Conservation (phyloP, 768 basidiomycete species). For the Lanmaoa rubissima region DNA sequence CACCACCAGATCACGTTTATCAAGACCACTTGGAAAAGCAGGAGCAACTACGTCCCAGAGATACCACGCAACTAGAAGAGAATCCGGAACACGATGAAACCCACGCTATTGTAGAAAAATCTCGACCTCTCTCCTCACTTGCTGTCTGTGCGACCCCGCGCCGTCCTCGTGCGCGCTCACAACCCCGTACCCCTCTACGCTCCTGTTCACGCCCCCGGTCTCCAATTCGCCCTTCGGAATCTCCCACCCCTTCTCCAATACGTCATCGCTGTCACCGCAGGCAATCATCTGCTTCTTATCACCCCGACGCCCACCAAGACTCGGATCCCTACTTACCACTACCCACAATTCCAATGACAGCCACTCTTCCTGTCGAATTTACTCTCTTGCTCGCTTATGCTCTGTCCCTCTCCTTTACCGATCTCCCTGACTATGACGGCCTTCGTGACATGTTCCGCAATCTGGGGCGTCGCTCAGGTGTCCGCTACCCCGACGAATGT, state of each 20-base stretch:
- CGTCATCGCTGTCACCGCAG: conserved; percentile 17
- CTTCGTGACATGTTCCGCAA: conserved; percentile 70
- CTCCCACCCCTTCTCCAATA: conserved; percentile 20
- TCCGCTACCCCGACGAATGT: conserved; percentile 36
- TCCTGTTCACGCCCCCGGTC: conserved; percentile 10
- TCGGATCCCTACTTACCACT: conserved; percentile 7
- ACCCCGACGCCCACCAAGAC: conserved; percentile 15
- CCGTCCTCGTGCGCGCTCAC: conserved; percentile 16
- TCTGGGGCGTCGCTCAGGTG: conserved; percentile 51
- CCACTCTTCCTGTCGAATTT: conserved; percentile 78
- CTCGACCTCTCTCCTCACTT: conserved; percentile 11
- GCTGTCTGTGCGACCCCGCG: conserved; percentile 7
- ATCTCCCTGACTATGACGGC: conserved; percentile 86
- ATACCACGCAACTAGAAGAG: conserved; percentile 13
- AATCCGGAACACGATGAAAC: conserved; percentile 6
- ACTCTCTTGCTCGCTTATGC: conserved; percentile 77
- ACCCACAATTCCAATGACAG: conserved; percentile 55
- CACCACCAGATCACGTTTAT: conserved; percentile 13
- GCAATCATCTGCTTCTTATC: conserved; percentile 19
- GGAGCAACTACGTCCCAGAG: background rate
- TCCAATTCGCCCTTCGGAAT: conserved; percentile 3
- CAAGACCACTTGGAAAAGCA: conserved; percentile 2
- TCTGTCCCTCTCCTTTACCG: conserved; percentile 80
- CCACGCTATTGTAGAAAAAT: conserved; percentile 16
- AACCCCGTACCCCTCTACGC: conserved; percentile 16